Evolutionary conservation across 495 filamentous ascomycete species (phyloP), one percentile per base, ranked within the genome.

Genomic region (Lindgomyces ingoldianus): DNA sequence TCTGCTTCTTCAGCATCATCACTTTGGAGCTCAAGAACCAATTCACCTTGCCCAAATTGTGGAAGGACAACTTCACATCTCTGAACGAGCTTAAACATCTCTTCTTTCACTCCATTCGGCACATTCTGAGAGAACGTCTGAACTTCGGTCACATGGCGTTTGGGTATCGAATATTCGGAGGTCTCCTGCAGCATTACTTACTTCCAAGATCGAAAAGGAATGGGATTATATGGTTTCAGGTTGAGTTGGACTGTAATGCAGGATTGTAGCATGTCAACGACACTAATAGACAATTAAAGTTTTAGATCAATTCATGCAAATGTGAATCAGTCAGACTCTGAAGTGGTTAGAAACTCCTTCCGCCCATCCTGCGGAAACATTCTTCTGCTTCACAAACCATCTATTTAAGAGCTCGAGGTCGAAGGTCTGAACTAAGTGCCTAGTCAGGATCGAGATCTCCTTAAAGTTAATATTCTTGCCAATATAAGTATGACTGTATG

Each of bases 11-110:
- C 29, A 1, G 8, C 19, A 44, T 57, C 44, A 4, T 53, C 58
- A 12, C 48, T 61, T 9, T 61, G 58, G 58, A 36, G 44, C 25
- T 64, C 42, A 8, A 9, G 44, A 52, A 53, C 53, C 26, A 42
- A 22, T 18, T 64, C 60, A 26, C 55, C 45, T 16, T 55, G 53
- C 14, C 58, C 58, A 27, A 52, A 25, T 3, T 61, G 58, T 33
- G 58, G 58, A 45, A 22, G 58, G 10, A 33, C 6, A 19, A 22
- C 47, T 25, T 10, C 47, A 2, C 49, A 30, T 6, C 49, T 52
- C 9, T 52, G 26, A 52, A 25, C 49, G 29, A 33, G 18, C 14
- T 22, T 50, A 22, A 12, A 9, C 12, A 18, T 29, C 1, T 25
- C 25, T 24, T 50, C 19, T 50, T 50, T 50, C 47, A 4, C 14